Evolutionary conservation across 1,284 basidiomycete genomes (phyloP).

Genomic region (Puccinia triticina): DNA sequence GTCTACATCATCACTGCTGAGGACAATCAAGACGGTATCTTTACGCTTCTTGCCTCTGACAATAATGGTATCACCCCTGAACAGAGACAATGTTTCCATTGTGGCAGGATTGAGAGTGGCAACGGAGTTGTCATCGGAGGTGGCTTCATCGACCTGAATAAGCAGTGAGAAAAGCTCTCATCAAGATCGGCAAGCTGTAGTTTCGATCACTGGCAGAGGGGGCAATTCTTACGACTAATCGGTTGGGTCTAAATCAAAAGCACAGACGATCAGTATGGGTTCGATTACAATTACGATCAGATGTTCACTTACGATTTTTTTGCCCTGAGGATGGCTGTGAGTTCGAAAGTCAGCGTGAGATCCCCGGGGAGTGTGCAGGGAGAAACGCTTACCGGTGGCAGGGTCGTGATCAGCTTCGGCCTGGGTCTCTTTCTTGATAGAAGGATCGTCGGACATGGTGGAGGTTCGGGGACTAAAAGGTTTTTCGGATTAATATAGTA

Average conservation of each 20-base stretch:
- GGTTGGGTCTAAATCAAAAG: slow-evolving; percentile 40
- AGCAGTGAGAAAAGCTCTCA: neutral
- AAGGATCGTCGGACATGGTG: slow-evolving; percentile 48
- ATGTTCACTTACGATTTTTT: slow-evolving; percentile 49
- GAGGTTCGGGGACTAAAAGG: neutral
- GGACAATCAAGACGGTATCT: slow-evolving; percentile 79
- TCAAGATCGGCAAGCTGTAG: neutral
- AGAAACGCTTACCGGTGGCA: slow-evolving; percentile 33
- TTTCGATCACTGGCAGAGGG: neutral
- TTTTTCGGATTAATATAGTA: neutral
- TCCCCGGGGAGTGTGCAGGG: neutral
- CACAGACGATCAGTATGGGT: slow-evolving; percentile 19
- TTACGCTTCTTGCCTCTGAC: slow-evolving; percentile 65
- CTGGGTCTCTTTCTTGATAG: slow-evolving; percentile 46
- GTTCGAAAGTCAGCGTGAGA: neutral
- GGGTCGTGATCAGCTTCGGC: slow-evolving; percentile 42
- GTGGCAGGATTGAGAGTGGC: slow-evolving; percentile 93
- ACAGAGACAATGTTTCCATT: slow-evolving; percentile 91
- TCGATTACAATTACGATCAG: neutral
- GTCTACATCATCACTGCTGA: slow-evolving; percentile 93
- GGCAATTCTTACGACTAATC: slow-evolving; percentile 36
- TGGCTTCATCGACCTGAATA: slow-evolving; percentile 58
- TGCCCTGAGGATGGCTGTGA: slow-evolving; percentile 43
- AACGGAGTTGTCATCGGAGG: slow-evolving; percentile 66
- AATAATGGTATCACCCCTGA: slow-evolving; percentile 92